Base-by-base conservation (phyloP, 345 rosid species). In the Laguncularia racemosa region DNA sequence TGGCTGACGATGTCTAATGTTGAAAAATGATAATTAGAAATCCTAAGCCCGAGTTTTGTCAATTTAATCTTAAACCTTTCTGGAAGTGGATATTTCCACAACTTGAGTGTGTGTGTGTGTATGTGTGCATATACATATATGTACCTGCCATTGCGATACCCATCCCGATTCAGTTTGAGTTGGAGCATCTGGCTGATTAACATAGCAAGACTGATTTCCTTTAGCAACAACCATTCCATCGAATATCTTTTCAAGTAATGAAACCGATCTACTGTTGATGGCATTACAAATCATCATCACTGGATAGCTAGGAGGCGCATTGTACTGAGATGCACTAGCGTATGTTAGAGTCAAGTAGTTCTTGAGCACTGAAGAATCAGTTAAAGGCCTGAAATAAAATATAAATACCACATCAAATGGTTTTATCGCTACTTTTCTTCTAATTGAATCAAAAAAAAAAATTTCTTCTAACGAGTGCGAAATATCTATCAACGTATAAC, bases 91-190 rank as follows among this genome's bases (percentile, higher is more conserved):
- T n/a, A n/a, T n/a, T n/a, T n/a, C n/a, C n/a, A n/a, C n/a, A n/a
- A n/a, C n/a, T n/a, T n/a, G n/a, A n/a, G n/a, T n/a, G n/a, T n/a
- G n/a, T n/a, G n/a, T n/a, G n/a, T n/a, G n/a, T n/a, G n/a, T n/a
- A n/a, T n/a, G n/a, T n/a, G n/a, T n/a, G n/a, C n/a, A n/a, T n/a
- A n/a, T n/a, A n/a, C n/a, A n/a, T n/a, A 23, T 45, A 61, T 46
- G 23, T 62, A 74, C 84, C 88, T 79, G 82, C 88, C 84, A 82
- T 6, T 17, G 1, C 80, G 78, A 75, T 9, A 75, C 79, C 14
- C 43, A 28, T 1, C 3, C 0, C 0, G 65, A n/a, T n/a, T n/a
- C n/a, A n/a, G n/a, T 57, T 53, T 60, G 60, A 33, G 69, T 48
- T 3, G 28, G 38, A 44, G 46, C 4, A 12, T 44, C 46, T 43